phyloP scores from a whole-genome alignment of 1,139 yeast species.

The Meyerozyma athensensis region DNA sequence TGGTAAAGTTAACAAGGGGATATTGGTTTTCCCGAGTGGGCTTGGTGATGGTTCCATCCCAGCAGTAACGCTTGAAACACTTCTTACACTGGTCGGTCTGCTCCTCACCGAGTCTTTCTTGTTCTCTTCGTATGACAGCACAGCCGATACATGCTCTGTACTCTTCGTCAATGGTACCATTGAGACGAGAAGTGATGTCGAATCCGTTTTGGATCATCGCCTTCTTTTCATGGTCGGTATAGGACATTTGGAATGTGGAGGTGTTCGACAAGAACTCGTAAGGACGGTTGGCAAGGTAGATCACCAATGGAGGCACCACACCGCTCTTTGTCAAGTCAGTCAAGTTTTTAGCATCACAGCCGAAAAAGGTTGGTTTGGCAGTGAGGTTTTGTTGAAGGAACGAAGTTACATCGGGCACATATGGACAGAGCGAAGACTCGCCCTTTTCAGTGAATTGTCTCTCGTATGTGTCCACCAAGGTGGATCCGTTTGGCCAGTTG shows the following conservation, averaged over 20 bases:
- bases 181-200: conserved; percentile 68
- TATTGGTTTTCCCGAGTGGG: conserved; percentile 19
- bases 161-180: conserved; percentile 65
- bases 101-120: conserved; percentile 61
- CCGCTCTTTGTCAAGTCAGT: conserved; percentile 39
- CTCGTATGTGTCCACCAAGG: conserved; percentile 47
- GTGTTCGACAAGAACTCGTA: conserved; percentile 65
- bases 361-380: conserved; percentile 74
- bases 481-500: conserved; percentile 40
- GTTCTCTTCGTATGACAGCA: conserved; percentile 79
- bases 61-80: conserved; percentile 76
- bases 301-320: conserved; percentile 63
- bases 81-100: conserved; percentile 67
- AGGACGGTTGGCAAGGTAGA: conserved; percentile 77
- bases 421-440: conserved; percentile 68
- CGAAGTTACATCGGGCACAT: conserved; percentile 72
- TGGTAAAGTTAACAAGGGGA: conserved; percentile 25
- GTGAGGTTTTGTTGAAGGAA: conserved; percentile 48
- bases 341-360: conserved; percentile 70
- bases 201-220: conserved; percentile 74
- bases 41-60: conserved; percentile 53
- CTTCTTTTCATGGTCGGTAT: conserved; percentile 52
- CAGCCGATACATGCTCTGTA: conserved; percentile 85
- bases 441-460: conserved; percentile 67
- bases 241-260: conserved; percentile 65